These are phyloP conservation scores for Chaetomium sp. DNA, from an alignment of 2,329 filamentous ascomycete species.

Conservation along the genomic window DNA sequence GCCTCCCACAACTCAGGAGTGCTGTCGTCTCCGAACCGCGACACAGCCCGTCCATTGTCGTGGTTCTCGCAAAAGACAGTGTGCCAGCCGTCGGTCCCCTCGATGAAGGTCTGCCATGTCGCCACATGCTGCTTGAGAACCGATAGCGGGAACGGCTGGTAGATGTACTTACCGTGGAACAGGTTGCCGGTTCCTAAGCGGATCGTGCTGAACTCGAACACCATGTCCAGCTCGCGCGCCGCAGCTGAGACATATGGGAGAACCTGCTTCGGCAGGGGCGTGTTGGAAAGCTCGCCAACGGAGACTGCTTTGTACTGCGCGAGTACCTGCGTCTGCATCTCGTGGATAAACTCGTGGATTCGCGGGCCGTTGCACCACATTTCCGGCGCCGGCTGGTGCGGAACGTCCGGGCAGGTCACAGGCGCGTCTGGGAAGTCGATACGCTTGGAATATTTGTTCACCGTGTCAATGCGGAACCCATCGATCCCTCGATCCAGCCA, in stretches of 20 bases:
- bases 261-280: conserved; percentile 58
- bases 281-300: conserved; percentile 68
- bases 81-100: conserved; percentile 57
- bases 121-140: conserved; percentile 51
- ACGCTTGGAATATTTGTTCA: conserved; percentile 71
- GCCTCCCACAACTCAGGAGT: conserved; percentile 45
- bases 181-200: conserved; percentile 60
- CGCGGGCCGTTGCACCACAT: conserved; percentile 68
- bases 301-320: conserved; percentile 65
- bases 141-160: conserved; percentile 37
- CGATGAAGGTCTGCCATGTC: conserved; percentile 45
- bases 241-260: conserved; percentile 44
- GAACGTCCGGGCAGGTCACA: conserved; percentile 48
- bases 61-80: conserved; percentile 66
- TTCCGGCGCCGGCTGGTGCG: conserved; percentile 54
- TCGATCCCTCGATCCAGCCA: conserved; percentile 76
- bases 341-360: conserved; percentile 67
- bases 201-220: conserved; percentile 64
- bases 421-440: conserved; percentile 59
- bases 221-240: conserved; percentile 53
- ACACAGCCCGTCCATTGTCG: conserved; percentile 59
- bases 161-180: conserved; percentile 34
- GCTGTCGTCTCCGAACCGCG: conserved; percentile 53
- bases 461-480: conserved; percentile 74
- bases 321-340: conserved; percentile 63